These are phyloP conservation scores for Hibiscus syriacus DNA, from an alignment of 345 rosid species.

Conservation along the genomic window DNA sequence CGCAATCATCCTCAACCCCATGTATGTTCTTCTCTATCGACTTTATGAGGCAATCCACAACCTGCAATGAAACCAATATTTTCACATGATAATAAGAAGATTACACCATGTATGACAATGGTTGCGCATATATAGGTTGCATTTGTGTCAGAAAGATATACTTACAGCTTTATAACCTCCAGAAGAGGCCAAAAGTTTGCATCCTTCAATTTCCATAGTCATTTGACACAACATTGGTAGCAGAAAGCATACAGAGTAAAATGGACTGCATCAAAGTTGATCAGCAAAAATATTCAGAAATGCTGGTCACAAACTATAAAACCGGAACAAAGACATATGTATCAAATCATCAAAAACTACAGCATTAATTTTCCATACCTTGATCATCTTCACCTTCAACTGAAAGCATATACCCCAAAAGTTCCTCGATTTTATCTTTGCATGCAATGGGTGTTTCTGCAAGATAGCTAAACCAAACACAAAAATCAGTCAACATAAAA, in stretches of 20 bases:
- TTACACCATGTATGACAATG: not conserved
- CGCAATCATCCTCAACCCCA: constrained; percentile 36
- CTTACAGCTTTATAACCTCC: constrained; percentile 65
- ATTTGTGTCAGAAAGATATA: constrained; percentile 3
- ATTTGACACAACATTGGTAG: constrained; percentile 88
- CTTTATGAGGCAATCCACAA: constrained; percentile 61
- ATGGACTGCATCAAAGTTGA: constrained; percentile 45
- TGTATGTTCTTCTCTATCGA: constrained; percentile 30
- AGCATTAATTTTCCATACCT: constrained; percentile 41
- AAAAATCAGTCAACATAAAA: not conserved
- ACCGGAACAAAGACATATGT: not conserved
- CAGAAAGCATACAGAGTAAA: constrained; percentile 60
- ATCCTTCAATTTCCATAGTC: constrained; percentile 65
- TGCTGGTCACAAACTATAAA: constrained; percentile 16
- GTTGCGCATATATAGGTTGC: not conserved
- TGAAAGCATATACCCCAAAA: constrained; percentile 66
- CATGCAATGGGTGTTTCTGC: constrained; percentile 81
- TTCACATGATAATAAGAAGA: not conserved
- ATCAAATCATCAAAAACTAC: not conserved
- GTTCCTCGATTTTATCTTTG: constrained; percentile 61
- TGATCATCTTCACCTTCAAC: constrained; percentile 84
- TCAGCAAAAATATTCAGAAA: constrained; percentile 10
- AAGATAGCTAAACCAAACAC: constrained; percentile 56
- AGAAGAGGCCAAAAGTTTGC: constrained; percentile 46
- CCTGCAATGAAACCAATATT: constrained; percentile 35